Base-by-base conservation (phyloP, 2,329 filamentous ascomycete species). In the Fusarium sp. region DNA sequence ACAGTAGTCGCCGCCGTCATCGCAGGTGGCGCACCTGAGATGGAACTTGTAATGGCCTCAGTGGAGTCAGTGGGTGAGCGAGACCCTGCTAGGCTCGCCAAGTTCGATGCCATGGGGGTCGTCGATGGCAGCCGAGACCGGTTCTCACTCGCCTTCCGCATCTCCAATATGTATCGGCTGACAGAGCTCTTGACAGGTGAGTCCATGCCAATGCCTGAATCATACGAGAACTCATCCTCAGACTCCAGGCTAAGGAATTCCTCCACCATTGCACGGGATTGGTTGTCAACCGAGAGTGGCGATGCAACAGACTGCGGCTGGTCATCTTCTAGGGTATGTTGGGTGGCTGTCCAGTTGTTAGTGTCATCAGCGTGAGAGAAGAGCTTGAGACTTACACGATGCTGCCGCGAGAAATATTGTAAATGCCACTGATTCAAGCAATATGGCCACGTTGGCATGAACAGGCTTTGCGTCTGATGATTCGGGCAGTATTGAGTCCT, bases 371-470 rank as follows among this genome's bases (percentile, higher is more conserved):
- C 18, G 16, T 9, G 16, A 23, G 20, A 16, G 30, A 25, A 2
- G 16, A 13, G 30, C 18, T 18, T 20, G 11, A 27, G 6, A 64
- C 74, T 67, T 67, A 78, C 77, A 66, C 2, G 71, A 70, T 32
- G 75, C 56, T 6, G 67, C 62, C 10, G 71, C 59, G 25, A 77
- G 43, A 4, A 71, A 61, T 39, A 76, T 45, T 2, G 76, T 74
- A 41, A 78, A 78, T 5, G 75, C 77, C 16, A 78, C 75, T 4
- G 77, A 78, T 14, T 75, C 71, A 10, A 78, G 25, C 2, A 76
- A 39, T 5, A 75, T 27, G 18, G 71, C 67, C 11, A 78, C 64
- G 10, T 62, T 72, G 3, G 76, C 72, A 10, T 75, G 39, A 8
- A 75, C 25, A 30, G 66, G 43, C 59, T 74, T 63, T 48, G 54